Base-by-base conservation (phyloP, 2,329 filamentous ascomycete genomes). In the Alternaria panax region DNA sequence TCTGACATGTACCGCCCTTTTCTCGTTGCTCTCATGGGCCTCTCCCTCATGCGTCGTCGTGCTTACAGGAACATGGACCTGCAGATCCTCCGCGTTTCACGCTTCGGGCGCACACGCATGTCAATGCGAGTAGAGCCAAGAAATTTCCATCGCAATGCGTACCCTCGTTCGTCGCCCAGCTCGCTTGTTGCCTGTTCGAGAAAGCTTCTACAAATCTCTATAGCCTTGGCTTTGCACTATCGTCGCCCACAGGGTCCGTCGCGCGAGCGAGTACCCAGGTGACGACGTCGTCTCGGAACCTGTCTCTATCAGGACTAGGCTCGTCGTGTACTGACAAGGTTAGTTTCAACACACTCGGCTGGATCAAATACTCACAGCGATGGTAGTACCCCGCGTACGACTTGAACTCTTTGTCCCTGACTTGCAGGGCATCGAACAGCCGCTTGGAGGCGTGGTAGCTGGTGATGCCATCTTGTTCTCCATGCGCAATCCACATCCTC, bases 341-440 rank as follows among this genome's bases (percentile, higher is more conserved):
- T 53, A 74, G 68, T 54, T 34, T 43, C 18, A 8, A 9, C 5
- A 16, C 24, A 16, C 28, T 4, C 14, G 16, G 18, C 32, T 41
- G 28, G 25, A 20, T 11, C 28, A 7, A 22, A 25, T 45, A 77
- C 81, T 76, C 66, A 83, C 82, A 76, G 80, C 91, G 90, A 79
- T 97, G 93, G 75, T 87, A 92, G 74, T 86, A 91, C 9, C 91
- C 93, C 28, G 91, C 87, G 75, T 95, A 97, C 20, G 82, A 79
- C 80, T 87, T 90, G 73, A 92, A 88, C 63, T 84, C 85, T 72
- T 88, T 90, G 76, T 96, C 92, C 67, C 84, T 80, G 7, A 90
- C 81, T 50, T 80, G 77, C 25, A 84, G 80, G 64, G 78, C 71
- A 22, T 89, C 85, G 60, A 88, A 86, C 78, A 90, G 91, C 57